Conservation (phyloP, 176 grass and related monocot species). For the bread wheat (Triticum aestivum) region DNA sequence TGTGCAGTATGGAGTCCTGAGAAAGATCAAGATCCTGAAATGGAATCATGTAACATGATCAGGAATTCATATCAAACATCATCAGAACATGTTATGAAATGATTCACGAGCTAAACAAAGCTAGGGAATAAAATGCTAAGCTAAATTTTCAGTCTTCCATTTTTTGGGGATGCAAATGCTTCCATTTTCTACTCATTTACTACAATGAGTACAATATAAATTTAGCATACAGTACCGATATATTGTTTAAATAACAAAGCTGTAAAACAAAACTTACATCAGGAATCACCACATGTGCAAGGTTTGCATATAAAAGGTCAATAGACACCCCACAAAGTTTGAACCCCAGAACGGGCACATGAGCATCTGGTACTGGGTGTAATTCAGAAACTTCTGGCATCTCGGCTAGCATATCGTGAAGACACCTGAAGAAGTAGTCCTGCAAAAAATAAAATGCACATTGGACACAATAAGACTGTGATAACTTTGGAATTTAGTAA, state of each 20-base stretch:
- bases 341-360: conserved; percentile 78
- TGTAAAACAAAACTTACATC: conserved; percentile 61
- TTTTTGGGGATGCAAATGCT: background rate
- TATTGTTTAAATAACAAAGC: conserved; percentile 4
- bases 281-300: conserved; percentile 73
- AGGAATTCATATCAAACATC: conserved; percentile 8
- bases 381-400: conserved; percentile 85
- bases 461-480: background rate
- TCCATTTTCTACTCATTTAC: conserved; percentile 1
- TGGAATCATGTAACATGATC: conserved; percentile 10
- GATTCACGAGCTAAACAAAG: conserved; percentile 1
- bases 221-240: conserved; percentile 13
- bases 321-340: conserved; percentile 83
- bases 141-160: background rate
- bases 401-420: conserved; percentile 78
- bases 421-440: conserved; percentile 82
- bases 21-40: conserved; percentile 88
- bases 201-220: conserved; percentile 1
- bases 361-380: conserved; percentile 94
- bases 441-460: conserved; percentile 31
- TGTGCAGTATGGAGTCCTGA: conserved; percentile 83
- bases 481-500: conserved; percentile 6
- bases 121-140: conserved; percentile 20
- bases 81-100: background rate
- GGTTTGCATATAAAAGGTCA: conserved; percentile 86